Evolutionary conservation across 257 asterid genomes (phyloP).

Genomic region (Primulina eburnea): DNA sequence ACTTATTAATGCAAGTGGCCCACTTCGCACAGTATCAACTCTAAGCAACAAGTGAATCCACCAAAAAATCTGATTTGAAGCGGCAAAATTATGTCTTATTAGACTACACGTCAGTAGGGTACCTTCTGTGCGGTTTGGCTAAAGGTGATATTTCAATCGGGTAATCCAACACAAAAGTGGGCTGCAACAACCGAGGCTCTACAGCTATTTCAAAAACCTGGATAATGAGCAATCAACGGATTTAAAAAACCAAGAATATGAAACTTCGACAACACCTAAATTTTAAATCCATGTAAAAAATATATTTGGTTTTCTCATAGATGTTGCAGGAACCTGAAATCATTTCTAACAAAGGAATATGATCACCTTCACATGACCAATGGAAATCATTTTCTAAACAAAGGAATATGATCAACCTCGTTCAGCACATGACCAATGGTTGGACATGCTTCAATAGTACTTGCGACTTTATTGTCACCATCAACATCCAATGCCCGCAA

Average conservation of each 20-base stretch:
- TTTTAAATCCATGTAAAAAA: not conserved
- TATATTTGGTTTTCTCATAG: not conserved
- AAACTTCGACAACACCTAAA: not conserved
- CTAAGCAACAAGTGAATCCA: not conserved
- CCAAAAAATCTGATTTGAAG: not conserved
- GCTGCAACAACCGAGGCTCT: constrained; percentile 81
- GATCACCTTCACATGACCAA: constrained; percentile 78
- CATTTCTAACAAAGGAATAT: constrained; percentile 17
- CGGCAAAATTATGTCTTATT: constrained; percentile 6
- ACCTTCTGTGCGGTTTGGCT: constrained; percentile 98
- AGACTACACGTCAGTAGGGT: constrained; percentile 2
- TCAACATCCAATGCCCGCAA: constrained; percentile 37
- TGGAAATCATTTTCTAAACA: constrained; percentile 27
- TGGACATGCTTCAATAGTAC: constrained; percentile 64
- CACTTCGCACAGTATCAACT: not conserved
- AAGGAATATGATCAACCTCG: constrained; percentile 52
- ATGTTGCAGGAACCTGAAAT: not conserved
- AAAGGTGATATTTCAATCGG: constrained; percentile 95
- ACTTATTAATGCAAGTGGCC: not conserved
- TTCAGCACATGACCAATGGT: constrained; percentile 81
- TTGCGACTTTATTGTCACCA: constrained; percentile 39
- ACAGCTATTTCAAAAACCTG: constrained; percentile 87
- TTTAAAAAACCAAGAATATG: not conserved
- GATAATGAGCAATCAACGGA: constrained; percentile 17
- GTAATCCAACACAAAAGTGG: constrained; percentile 95